phyloP scores from a whole-genome alignment of 305 asterid genomes.

The Ilex paraguariensis region DNA sequence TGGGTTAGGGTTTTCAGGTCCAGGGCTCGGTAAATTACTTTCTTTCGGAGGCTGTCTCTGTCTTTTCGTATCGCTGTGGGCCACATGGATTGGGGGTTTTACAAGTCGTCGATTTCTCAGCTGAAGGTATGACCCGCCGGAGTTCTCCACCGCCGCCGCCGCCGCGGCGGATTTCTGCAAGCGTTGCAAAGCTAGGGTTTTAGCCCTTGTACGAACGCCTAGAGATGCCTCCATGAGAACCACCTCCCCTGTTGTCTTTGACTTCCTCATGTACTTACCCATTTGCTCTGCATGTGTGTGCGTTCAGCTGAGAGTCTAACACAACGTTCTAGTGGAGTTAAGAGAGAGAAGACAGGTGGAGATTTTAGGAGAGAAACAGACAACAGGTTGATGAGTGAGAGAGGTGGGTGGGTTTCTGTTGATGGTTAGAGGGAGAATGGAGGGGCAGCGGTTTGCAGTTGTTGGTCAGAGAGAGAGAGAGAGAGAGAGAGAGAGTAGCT shows the following conservation, averaged over 20 bases:
- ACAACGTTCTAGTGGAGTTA: neutral
- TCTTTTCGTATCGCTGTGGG: slow-evolving; percentile 7
- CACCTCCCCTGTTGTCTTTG: slow-evolving; percentile 6
- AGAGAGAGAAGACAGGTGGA: neutral
- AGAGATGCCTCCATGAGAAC: slow-evolving; percentile 18
- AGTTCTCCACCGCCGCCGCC: slow-evolving; percentile 6
- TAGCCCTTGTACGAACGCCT: slow-evolving; percentile 37
- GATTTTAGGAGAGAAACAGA: neutral
- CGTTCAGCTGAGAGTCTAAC: neutral
- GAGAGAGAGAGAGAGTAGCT: neutral
- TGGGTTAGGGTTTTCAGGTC: neutral
- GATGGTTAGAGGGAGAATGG: neutral
- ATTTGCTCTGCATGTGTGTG: neutral
- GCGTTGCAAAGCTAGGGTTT: slow-evolving; percentile 25
- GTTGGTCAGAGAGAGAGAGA: slow-evolving; percentile 1
- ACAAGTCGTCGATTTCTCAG: slow-evolving; percentile 23
- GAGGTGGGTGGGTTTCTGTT: neutral
- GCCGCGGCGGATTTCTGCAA: slow-evolving; percentile 8
- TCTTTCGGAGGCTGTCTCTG: slow-evolving; percentile 4
- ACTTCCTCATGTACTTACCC: slow-evolving; percentile 2
- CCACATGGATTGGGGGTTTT: slow-evolving; percentile 15
- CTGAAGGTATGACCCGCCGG: slow-evolving; percentile 27
- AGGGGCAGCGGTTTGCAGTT: neutral
- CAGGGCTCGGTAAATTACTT: too few relatives aligned
- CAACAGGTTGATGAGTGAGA: neutral